Base-by-base conservation (phyloP, 805 yeast genomes). In the Metschnikowia gelsemii region DNA sequence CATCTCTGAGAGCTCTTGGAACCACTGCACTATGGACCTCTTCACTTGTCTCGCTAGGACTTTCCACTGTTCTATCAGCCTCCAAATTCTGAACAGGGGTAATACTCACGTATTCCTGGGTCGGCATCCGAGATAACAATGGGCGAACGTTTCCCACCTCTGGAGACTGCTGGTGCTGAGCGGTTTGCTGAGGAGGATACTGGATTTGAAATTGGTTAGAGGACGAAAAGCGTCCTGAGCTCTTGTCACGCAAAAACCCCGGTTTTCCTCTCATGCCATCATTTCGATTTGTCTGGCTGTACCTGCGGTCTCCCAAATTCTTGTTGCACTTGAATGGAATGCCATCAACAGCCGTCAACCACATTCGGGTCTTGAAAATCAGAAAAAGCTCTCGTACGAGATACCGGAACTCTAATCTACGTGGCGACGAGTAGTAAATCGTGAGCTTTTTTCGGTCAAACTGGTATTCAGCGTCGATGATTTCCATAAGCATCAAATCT, bases 401-500 rank as follows among this genome's bases (percentile, higher is more conserved):
- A 33, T 78, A 84, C 43, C 91, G 68, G 58, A 84, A 84, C 57
- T 86, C 93, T 42, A 84, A 74, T 51, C 93, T 66, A 53, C 80
- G 80, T 38, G 70, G 68, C 7, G 74, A 63, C 18, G 72, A 48
- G 50, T 57, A 59, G 61, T 84, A 85, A 52, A 85, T 82, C 5
- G 84, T 85, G 47, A 85, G 69, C 52, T 86, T 86, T 57, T 84
- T 83, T 44, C 85, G 77, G 59, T 86, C 93, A 61, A 83, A 85
- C 62, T 86, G 95, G 61, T 82, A 85, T 60, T 86, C 95, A 1
- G 87, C 84, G 58, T 81, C 85, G 49, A 84, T 70, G 36, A 86
- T 73, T 52, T 77, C 76, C 71, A 86, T 68, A 45, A 65, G 65
- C 64, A 56, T 71, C 69, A 52, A 75, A 57, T 41, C 58, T 7